phyloP scores from a whole-genome alignment of 148 eudicot genomes.

The Selenicereus undatus region DNA sequence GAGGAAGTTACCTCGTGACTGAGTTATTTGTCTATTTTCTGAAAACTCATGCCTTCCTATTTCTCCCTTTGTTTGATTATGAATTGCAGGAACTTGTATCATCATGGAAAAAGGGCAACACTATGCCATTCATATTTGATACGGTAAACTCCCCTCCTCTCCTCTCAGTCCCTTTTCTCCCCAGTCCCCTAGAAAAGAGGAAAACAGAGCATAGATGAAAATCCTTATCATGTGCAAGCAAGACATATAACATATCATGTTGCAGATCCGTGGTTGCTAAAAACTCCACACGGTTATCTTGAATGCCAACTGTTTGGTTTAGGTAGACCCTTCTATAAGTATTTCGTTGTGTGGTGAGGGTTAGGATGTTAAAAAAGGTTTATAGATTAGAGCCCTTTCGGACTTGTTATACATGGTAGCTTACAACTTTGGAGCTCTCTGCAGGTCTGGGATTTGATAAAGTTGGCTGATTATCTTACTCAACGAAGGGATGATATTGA shows the following conservation, averaged over 20 bases:
- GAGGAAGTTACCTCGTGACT: background rate
- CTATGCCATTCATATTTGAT: slow-evolving; percentile 96
- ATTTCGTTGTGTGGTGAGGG: background rate
- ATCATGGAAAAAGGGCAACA: slow-evolving; percentile 84
- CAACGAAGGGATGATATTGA: slow-evolving; percentile 69
- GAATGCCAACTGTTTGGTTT: background rate
- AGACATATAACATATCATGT: background rate
- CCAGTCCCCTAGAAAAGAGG: slow-evolving; percentile 2
- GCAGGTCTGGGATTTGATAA: slow-evolving; percentile 94
- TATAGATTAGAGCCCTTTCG: background rate
- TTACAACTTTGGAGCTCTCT: background rate
- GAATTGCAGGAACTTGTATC: slow-evolving; percentile 79
- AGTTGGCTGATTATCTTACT: slow-evolving; percentile 81
- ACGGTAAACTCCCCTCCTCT: slow-evolving; percentile 41
- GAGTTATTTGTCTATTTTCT: background rate
- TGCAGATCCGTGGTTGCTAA: background rate
- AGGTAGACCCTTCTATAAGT: background rate
- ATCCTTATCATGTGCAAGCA: background rate
- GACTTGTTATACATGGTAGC: background rate
- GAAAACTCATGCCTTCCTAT: background rate
- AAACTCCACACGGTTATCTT: background rate
- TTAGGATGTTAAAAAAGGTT: background rate
- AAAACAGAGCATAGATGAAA: background rate
- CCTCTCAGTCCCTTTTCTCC: background rate
- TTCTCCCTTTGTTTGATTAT: slow-evolving; percentile 18